Conservation (phyloP, 257 asterid species). For the Rehmannia glutinosa region DNA sequence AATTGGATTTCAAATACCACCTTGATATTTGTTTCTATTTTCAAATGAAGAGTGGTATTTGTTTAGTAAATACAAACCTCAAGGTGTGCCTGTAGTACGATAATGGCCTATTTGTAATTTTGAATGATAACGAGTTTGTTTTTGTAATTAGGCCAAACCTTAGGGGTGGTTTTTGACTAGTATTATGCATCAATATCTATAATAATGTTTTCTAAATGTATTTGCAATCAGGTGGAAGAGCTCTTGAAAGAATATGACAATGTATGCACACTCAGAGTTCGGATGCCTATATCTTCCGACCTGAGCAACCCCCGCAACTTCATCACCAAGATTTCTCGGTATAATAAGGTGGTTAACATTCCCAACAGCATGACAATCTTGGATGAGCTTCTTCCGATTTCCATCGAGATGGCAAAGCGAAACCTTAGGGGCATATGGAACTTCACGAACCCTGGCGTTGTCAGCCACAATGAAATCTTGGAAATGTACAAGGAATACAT, state of each 20-base stretch:
- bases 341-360: constrained; percentile 50
- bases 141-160: too few species aligned
- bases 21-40: too few species aligned
- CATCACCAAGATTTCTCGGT: constrained; percentile 48
- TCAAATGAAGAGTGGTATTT: not conserved
- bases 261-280: constrained; percentile 52
- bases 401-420: constrained; percentile 56
- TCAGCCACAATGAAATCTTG: constrained; percentile 53
- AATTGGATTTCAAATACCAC: too few species aligned
- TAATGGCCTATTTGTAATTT: too few species aligned
- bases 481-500: constrained; percentile 55
- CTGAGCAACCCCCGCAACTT: constrained; percentile 51
- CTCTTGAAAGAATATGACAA: constrained; percentile 51
- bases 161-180: too few species aligned
- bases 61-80: not conserved
- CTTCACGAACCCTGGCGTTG: constrained; percentile 53
- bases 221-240: constrained; percentile 44
- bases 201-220: not conserved
- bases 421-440: constrained; percentile 50
- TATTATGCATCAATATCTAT: not conserved
- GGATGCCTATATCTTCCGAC: constrained; percentile 57
- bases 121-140: too few species aligned
- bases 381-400: constrained; percentile 54
- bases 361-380: constrained; percentile 61
- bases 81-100: not conserved